phyloP scores from a whole-genome alignment of 306 rosid species.

The Castanea crenata region DNA sequence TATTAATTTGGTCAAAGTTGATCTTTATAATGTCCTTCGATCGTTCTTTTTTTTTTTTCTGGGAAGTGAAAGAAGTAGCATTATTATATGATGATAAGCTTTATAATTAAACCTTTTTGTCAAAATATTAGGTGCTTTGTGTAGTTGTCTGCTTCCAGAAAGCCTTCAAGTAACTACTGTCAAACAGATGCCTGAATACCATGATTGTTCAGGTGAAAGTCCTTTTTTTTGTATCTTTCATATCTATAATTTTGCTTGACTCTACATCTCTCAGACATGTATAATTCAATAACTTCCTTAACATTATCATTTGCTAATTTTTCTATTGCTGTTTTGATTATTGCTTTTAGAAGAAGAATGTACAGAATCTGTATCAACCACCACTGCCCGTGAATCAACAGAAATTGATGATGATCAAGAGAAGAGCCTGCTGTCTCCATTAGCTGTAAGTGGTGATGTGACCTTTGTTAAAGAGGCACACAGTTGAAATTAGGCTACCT shows the following conservation, averaged over 20 bases:
- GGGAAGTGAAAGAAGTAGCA: neutral
- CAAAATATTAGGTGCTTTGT: slow-evolving; percentile 71
- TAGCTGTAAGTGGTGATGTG: slow-evolving; percentile 45
- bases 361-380: slow-evolving; percentile 45
- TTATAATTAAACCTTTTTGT: slow-evolving; percentile 19
- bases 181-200: slow-evolving; percentile 79
- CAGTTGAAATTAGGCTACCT: neutral
- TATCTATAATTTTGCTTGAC: neutral
- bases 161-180: slow-evolving; percentile 77
- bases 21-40: neutral
- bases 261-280: slow-evolving; percentile 6
- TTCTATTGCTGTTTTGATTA: slow-evolving; percentile 12
- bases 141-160: slow-evolving; percentile 97
- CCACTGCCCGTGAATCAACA: slow-evolving; percentile 42
- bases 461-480: slow-evolving; percentile 57
- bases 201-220: slow-evolving; percentile 63
- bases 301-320: slow-evolving; percentile 22
- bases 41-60: neutral
- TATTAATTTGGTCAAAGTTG: neutral
- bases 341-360: slow-evolving; percentile 62
- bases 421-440: slow-evolving; percentile 54
- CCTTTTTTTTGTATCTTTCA: neutral
- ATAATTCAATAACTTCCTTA: neutral
- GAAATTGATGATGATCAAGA: slow-evolving; percentile 65
- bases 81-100: slow-evolving; percentile 1